Percentiles rank a stretch among this genome's conserved stretches.
Conservation (phyloP, 371 early-diverging fungal species). For the Mortierella sp. region DNA sequence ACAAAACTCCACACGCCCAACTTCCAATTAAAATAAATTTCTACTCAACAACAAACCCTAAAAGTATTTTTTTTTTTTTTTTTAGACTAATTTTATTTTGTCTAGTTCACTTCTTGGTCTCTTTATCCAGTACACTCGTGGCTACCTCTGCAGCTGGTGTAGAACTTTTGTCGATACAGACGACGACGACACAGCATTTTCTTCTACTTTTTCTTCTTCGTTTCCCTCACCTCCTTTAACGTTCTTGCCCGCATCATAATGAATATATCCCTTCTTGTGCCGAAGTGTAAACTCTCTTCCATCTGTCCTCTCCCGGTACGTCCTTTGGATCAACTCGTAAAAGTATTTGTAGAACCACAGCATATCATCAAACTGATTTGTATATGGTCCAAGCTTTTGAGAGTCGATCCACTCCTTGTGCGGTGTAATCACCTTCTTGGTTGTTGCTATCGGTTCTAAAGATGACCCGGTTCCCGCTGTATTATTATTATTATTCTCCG, state of each 20-base stretch:
- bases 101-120: too few relatives aligned
- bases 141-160: neutral
- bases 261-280: slow-evolving; percentile 52
- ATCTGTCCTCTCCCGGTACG: slow-evolving; percentile 66
- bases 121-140: too few relatives aligned
- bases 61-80: too few relatives aligned
- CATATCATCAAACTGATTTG: slow-evolving; percentile 86
- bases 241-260: slow-evolving; percentile 12
- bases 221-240: neutral
- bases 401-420: slow-evolving; percentile 49
- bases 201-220: neutral
- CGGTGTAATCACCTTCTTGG: slow-evolving; percentile 20
- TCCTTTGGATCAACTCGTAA: slow-evolving; percentile 85
- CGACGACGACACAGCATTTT: neutral
- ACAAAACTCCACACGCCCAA: too few relatives aligned
- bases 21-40: too few relatives aligned
- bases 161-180: neutral
- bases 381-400: slow-evolving; percentile 58
- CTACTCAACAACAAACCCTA: too few relatives aligned
- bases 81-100: too few relatives aligned
- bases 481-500: neutral
- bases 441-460: neutral
- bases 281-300: slow-evolving; percentile 55
- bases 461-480: neutral
- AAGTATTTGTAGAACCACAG: slow-evolving; percentile 91